phyloP scores from a whole-genome alignment of 345 rosid genomes.

The Gossypium stocksii region DNA sequence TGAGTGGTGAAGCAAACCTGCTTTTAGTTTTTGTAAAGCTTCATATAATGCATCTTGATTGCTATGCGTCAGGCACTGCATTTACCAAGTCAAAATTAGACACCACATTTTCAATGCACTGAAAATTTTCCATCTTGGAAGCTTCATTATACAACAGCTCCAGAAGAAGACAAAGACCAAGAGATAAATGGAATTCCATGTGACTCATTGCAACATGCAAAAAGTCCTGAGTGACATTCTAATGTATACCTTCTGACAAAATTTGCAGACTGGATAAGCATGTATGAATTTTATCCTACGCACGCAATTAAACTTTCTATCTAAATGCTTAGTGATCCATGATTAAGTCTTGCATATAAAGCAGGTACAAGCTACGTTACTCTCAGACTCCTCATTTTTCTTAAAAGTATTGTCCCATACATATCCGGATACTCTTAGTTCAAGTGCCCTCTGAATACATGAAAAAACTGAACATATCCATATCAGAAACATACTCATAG shows the following conservation, averaged over 20 bases:
- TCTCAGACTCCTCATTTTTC: not conserved
- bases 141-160: not conserved
- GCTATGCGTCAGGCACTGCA: slow-evolving; percentile 49
- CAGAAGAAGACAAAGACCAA: not conserved
- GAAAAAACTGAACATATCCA: too few relatives aligned
- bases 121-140: not conserved
- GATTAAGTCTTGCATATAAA: not conserved
- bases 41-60: slow-evolving; percentile 55
- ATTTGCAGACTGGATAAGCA: not conserved
- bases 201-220: not conserved
- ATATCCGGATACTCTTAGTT: not conserved
- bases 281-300: not conserved
- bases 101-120: not conserved
- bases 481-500: too few relatives aligned
- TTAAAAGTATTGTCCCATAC: not conserved
- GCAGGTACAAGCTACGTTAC: not conserved
- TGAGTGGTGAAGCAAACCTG: slow-evolving; percentile 37
- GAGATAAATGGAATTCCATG: slow-evolving; percentile 2
- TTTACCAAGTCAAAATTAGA: slow-evolving; percentile 17
- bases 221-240: not conserved
- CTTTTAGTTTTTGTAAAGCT: slow-evolving; percentile 80
- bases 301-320: not conserved
- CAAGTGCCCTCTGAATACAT: too few relatives aligned
- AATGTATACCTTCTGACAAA: not conserved
- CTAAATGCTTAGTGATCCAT: not conserved